phyloP scores from a whole-genome alignment of 768 basidiomycete species.

The Xerocomellus dryophilus region DNA sequence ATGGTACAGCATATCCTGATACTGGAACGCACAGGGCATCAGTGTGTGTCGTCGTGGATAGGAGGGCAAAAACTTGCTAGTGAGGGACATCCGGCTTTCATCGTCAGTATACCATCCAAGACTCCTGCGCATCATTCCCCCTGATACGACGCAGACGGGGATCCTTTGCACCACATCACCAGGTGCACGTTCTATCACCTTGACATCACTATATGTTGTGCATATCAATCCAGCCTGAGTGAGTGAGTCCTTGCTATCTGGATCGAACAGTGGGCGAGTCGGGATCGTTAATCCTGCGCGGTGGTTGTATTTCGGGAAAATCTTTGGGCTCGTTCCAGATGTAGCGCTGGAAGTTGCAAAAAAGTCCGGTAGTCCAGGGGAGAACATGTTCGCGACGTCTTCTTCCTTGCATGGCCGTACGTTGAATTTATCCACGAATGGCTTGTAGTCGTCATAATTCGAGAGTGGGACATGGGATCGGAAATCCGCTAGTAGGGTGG shows the following conservation, averaged over 20 bases:
- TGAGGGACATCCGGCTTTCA: constrained; percentile 1
- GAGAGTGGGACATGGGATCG: constrained; percentile 4
- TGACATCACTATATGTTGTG: constrained; percentile 3
- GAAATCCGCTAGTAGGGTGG: constrained; percentile 7
- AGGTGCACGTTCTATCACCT: constrained; percentile 3
- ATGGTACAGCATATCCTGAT: constrained; percentile 12
- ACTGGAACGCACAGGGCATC: constrained; percentile 2
- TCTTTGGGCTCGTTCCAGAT: constrained; percentile 12
- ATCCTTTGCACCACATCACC: constrained; percentile 9
- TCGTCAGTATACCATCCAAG: constrained; percentile 14
- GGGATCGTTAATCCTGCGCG: background rate
- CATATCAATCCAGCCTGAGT: background rate
- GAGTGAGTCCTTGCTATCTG: background rate
- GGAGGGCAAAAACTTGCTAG: background rate
- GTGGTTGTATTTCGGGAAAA: constrained; percentile 11
- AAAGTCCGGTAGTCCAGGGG: constrained; percentile 18
- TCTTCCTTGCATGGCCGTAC: constrained; percentile 16
- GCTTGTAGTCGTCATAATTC: constrained; percentile 15
- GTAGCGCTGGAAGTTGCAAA: constrained; percentile 14
- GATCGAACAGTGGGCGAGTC: background rate
- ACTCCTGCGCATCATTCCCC: background rate
- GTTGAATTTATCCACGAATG: constrained; percentile 15
- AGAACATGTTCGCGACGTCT: constrained; percentile 17
- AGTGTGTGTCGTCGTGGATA: background rate
- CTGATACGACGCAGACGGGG: constrained; percentile 1